Evolutionary conservation across 768 basidiomycete genomes (phyloP).

Genomic region (Leccinellum luteum): DNA sequence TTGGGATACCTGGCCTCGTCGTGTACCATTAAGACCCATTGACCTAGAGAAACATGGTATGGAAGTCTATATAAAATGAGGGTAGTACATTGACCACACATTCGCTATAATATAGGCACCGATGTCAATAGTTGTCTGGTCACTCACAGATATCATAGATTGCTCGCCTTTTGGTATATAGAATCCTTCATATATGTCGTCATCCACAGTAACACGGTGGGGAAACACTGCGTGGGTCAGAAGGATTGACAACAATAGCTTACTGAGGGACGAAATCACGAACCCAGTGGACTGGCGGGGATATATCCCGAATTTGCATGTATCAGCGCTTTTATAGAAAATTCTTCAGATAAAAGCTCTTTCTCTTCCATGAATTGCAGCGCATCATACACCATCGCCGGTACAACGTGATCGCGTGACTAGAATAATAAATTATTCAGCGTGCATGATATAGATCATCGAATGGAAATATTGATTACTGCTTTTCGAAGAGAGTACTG

Average conservation of each 20-base stretch:
- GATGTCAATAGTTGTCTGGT: too few species aligned
- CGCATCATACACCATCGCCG: neutral
- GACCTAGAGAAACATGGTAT: neutral
- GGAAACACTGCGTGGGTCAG: neutral
- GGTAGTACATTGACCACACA: slow-evolving; percentile 2
- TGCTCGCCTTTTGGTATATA: slow-evolving; percentile 9
- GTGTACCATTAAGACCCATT: neutral
- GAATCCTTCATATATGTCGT: slow-evolving; percentile 8
- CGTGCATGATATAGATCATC: neutral
- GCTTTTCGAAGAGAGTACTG: neutral
- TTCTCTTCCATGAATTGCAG: neutral
- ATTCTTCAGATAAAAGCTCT: neutral
- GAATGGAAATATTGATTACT: neutral
- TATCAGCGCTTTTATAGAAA: neutral
- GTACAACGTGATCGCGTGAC: neutral
- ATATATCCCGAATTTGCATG: neutral
- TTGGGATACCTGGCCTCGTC: neutral
- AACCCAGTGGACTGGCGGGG: slow-evolving; percentile 9
- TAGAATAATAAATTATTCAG: neutral
- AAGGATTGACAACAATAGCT: too few species aligned
- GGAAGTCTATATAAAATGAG: neutral
- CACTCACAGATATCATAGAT: too few species aligned
- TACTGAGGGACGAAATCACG: neutral
- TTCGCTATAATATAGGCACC: slow-evolving; percentile 1
- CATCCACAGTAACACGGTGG: neutral